Evolutionary conservation across 352 stramenopile genomes (phyloP).

Genomic region (Phytophthora syringae): DNA sequence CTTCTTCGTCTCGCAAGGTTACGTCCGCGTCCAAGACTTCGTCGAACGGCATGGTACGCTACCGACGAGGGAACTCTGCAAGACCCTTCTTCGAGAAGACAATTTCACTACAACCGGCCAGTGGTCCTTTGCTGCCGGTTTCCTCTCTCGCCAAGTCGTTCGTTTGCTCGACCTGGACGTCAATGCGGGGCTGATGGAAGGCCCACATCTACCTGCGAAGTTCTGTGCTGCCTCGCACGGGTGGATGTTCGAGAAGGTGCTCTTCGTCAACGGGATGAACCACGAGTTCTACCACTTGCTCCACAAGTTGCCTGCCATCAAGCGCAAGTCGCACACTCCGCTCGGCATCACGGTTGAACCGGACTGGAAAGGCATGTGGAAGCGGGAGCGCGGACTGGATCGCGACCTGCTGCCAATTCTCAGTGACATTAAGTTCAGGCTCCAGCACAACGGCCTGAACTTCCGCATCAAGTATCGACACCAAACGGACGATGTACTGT

Average conservation of each 20-base stretch:
- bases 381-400: slow-evolving; percentile 1
- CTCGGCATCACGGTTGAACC: slow-evolving; percentile 9
- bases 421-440: slow-evolving; percentile 18
- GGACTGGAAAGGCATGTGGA: slow-evolving; percentile 5
- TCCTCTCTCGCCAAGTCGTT: background rate
- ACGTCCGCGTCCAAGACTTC: slow-evolving; percentile 15
- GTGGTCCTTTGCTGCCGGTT: background rate
- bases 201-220: background rate
- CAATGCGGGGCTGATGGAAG: too few relatives aligned
- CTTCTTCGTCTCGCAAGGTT: background rate
- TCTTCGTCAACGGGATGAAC: slow-evolving; percentile 6
- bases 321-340: background rate
- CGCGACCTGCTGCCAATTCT: slow-evolving; percentile 17
- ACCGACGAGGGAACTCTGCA: background rate
- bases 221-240: slow-evolving; percentile 7
- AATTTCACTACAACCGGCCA: background rate
- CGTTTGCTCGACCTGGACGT: background rate
- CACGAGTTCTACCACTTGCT: slow-evolving; percentile 22
- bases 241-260: background rate
- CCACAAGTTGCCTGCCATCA: background rate
- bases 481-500: slow-evolving; percentile 4
- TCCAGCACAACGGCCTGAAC: slow-evolving; percentile 27
- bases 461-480: slow-evolving; percentile 14
- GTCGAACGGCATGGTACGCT: background rate
- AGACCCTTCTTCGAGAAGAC: background rate